Conservation (phyloP, 2,329 filamentous ascomycete genomes). For the Lithohypha guttulata region DNA sequence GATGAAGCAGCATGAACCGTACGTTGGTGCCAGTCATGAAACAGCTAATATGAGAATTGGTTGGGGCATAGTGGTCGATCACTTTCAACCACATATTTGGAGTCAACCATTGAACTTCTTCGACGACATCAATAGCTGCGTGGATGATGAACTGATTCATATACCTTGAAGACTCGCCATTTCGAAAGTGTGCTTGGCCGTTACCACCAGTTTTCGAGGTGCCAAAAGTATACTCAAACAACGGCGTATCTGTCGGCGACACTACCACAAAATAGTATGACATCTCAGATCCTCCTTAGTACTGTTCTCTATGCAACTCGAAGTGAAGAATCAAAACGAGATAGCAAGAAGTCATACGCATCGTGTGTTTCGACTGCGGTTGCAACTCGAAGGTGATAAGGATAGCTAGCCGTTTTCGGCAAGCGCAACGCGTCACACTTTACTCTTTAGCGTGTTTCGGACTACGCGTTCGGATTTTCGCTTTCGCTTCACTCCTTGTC, state of each 20-base stretch:
- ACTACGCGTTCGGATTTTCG: too few species aligned
- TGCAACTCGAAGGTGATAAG: too few species aligned
- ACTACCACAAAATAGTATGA: conserved; percentile 98
- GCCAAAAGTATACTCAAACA: conserved; percentile 95
- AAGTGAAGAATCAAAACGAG: too few species aligned
- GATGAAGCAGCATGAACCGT: conserved; percentile 88
- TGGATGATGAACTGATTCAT: conserved; percentile 98
- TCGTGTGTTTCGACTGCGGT: too few species aligned
- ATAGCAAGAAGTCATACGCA: too few species aligned
- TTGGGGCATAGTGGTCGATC: conserved; percentile 79
- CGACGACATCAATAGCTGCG: conserved; percentile 84
- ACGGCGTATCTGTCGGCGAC: conserved; percentile 85
- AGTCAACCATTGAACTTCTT: conserved; percentile 89
- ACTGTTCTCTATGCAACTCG: too few species aligned
- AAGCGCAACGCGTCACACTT: too few species aligned
- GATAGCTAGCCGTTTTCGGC: too few species aligned
- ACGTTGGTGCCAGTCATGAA: conserved; percentile 88
- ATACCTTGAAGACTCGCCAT: conserved; percentile 65
- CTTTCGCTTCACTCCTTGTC: too few species aligned
- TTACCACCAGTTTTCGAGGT: conserved; percentile 94
- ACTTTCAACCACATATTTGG: conserved; percentile 91
- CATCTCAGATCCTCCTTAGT: too few species aligned
- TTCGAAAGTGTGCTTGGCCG: conserved; percentile 74
- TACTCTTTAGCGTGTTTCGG: too few species aligned
- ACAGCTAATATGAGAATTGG: conserved; percentile 83